These are phyloP conservation scores for Tremellales sp. DNA, from an alignment of 1,284 basidiomycete genomes.

Conservation along the genomic window DNA sequence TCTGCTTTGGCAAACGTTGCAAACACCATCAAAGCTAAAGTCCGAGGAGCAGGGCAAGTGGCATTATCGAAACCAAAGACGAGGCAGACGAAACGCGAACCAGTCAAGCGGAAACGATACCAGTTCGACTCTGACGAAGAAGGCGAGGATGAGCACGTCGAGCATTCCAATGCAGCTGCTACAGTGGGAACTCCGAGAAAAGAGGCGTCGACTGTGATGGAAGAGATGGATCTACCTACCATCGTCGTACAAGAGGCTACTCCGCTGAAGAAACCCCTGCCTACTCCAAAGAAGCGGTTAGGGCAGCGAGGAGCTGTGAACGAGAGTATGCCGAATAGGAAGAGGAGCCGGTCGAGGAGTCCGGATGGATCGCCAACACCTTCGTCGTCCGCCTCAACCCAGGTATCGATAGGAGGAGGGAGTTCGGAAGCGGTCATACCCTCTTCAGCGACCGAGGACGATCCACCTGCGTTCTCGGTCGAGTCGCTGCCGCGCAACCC, in stretches of 20 bases:
- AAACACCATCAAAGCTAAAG: slow-evolving; percentile 7
- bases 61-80: slow-evolving; percentile 30
- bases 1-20: background rate
- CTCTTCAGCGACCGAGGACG: slow-evolving; percentile 33
- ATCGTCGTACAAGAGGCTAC: slow-evolving; percentile 28
- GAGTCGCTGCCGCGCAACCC: slow-evolving; percentile 1
- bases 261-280: slow-evolving; percentile 24
- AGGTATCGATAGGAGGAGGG: background rate
- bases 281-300: slow-evolving; percentile 6
- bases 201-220: background rate
- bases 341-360: background rate
- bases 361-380: background rate
- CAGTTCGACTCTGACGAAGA: slow-evolving; percentile 33
- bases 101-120: slow-evolving; percentile 16
- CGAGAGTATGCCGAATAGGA: background rate
- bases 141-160: slow-evolving; percentile 21
- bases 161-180: background rate
- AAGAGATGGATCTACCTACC: slow-evolving; percentile 7
- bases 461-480: slow-evolving; percentile 24
- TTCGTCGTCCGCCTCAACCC: background rate
- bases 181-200: background rate
- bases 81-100: slow-evolving; percentile 1
- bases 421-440: slow-evolving; percentile 24
- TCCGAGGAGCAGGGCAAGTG: slow-evolving; percentile 35
- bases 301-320: background rate